Conservation (phyloP, 805 yeast genomes). For the Yamadazyma ubonensis region DNA sequence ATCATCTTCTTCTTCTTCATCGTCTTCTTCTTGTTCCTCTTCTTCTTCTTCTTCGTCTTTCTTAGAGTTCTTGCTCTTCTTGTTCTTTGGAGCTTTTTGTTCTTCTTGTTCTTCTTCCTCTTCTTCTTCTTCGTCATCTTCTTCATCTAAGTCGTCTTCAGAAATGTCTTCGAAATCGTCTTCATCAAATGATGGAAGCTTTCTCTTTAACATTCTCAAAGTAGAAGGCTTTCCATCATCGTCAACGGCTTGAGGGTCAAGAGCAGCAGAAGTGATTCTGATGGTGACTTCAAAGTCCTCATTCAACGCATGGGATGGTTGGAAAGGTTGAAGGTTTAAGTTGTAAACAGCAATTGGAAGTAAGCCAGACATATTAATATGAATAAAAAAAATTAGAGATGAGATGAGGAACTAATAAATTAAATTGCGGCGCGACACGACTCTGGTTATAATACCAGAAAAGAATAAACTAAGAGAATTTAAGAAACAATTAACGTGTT, state of each 20-base stretch:
- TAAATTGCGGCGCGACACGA: neutral
- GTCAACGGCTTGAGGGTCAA: constrained; percentile 86
- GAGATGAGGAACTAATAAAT: constrained; percentile 7
- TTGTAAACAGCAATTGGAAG: constrained; percentile 86
- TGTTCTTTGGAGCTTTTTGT: constrained; percentile 13
- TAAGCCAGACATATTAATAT: constrained; percentile 57
- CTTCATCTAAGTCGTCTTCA: constrained; percentile 25
- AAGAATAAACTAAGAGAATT: neutral
- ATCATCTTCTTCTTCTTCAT: constrained; percentile 52
- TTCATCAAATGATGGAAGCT: constrained; percentile 44
- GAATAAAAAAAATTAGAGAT: constrained; percentile 6
- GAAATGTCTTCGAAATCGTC: constrained; percentile 39
- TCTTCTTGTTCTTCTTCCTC: constrained; percentile 22
- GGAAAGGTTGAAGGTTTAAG: constrained; percentile 81
- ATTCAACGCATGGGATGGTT: constrained; percentile 83
- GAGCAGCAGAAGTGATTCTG: constrained; percentile 90
- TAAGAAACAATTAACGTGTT: constrained; percentile 7
- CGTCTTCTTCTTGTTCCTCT: constrained; percentile 52
- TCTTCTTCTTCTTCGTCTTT: constrained; percentile 30
- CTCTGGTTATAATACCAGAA: neutral
- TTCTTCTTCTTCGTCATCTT: constrained; percentile 18
- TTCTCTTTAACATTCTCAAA: constrained; percentile 79
- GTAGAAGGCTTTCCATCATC: constrained; percentile 83
- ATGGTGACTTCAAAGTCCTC: constrained; percentile 86
- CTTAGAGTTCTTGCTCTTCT: constrained; percentile 29